Evolutionary conservation across 1,284 basidiomycete genomes (phyloP), one percentile per base, ranked within the genome.

Genomic region (Phellopilus nigrolimitatus): DNA sequence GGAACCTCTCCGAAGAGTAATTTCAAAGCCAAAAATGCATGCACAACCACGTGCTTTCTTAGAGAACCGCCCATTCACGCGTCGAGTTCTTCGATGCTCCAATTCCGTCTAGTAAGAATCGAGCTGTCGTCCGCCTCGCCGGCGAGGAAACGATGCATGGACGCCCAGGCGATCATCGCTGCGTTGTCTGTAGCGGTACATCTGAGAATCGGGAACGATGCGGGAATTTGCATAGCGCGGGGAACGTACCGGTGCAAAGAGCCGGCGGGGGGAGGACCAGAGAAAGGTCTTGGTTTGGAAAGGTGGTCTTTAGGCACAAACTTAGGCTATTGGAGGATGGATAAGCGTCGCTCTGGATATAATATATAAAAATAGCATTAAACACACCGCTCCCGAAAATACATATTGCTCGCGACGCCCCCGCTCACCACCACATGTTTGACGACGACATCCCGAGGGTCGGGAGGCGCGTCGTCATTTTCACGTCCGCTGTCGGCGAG

Each of bases 111-210:
- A 12, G 80, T 69, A 39, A 73, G 73, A 15, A 82, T 76, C 30
- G 70, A 72, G 63, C 81, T 90, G 24, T 72, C 73, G 58, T 97
- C 93, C 36, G 74, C 69, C 56, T 84, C 78, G 2, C 70, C 71
- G 0, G 69, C 69, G n/a, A 85, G 71, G 56, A 95, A 86, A 9
- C 91, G 79, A 57, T 87, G 69, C 74, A 94, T 85, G 0, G 89
- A 84, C 4, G 91, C 85, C 88, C 88, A 94, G 1, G 78, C 94
- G 57, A 97, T 90, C 94, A 97, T 97, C 1, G 82, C 93, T 0
- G 94, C 94, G 63, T 97, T 97, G 61, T 97, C 94, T 92, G 57
- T n/a, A 13, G 52, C 7, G 19, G 49, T 40, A 15, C 24, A 21
- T 19, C 15, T 54, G 3, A 55, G 45, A 37, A 33, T 27, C 60